Evolutionary conservation across 139 green algal species (phyloP), one percentile per base, ranked within the genome.

Genomic region (Chlamydomonas schloesseri): DNA sequence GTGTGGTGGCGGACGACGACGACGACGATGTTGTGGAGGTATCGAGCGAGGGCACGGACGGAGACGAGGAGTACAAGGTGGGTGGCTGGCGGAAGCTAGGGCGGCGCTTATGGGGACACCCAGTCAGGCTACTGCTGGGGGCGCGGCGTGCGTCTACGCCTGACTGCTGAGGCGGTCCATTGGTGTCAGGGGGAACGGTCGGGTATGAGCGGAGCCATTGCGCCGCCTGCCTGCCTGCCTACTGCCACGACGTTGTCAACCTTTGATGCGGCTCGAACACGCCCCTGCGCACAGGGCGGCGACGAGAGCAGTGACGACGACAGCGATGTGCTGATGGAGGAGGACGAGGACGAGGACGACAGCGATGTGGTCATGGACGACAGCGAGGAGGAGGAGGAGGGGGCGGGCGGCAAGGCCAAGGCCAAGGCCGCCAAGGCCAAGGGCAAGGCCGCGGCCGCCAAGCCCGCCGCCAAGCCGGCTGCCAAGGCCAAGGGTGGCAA

Each of bases 321-420:
- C 64, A 71, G 64, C 64, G 62, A 84, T n/a, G 64, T 84, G 20
- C 36, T 65, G 28, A 73, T 64, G 62, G 77, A 71, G 29, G 76
- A 83, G 8, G 34, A 53, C 14, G 73, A 64, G 0, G 73, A 62
- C 47, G 55, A 80, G 29, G 24, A 23, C 2, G 50, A 71, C 64
- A 29, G 17, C 13, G 64, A 71, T 13, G 29, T 71, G 0, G 29
- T 11, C 26, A 13, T 69, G 62, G 46, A 33, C 26, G 50, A 78
- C 28, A 18, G 26, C 24, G 71, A 37, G 24, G 50, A 78, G 17
- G 50, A 78, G 46, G 71, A 78, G 46, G 71, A 11, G 71, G 46
- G 13, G 47, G 71, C 1, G 26, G 71, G 36, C 34, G 11, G 18
- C 71, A 62, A 34, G 37, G 26, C 29, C 71, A 77, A 77, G 71